Conservation (phyloP, 352 stramenopile genomes). For the Pythium aristosporum region DNA sequence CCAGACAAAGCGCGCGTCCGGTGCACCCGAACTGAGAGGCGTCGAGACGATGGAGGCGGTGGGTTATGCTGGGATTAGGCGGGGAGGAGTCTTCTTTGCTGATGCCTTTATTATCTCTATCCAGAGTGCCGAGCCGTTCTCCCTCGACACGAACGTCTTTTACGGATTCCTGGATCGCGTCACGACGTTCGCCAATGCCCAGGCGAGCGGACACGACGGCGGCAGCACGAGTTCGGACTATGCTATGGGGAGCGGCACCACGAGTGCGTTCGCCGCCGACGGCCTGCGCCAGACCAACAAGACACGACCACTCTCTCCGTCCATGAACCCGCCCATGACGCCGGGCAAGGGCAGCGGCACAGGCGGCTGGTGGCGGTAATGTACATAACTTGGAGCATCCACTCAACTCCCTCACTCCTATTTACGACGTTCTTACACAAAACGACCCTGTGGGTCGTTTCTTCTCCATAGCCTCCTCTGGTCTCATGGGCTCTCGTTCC, state of each 20-base stretch:
- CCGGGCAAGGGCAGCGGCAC: slow-evolving; percentile 9
- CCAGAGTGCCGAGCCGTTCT: slow-evolving; percentile 57
- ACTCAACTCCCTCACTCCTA: slow-evolving; percentile 7
- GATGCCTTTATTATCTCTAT: not conserved
- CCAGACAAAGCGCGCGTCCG: slow-evolving; percentile 33
- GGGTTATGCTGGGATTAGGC: slow-evolving; percentile 1
- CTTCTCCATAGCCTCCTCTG: no score
- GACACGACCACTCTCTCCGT: slow-evolving; percentile 31
- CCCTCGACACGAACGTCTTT: slow-evolving; percentile 52
- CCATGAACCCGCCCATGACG: not conserved
- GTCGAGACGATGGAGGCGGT: slow-evolving; percentile 62
- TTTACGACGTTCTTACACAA: slow-evolving; percentile 3
- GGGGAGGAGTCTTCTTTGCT: not conserved
- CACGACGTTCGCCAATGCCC: slow-evolving; percentile 51
- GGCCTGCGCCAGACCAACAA: slow-evolving; percentile 55
- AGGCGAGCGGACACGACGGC: slow-evolving; percentile 3
- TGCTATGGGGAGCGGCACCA: slow-evolving; percentile 15
- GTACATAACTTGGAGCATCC: not conserved
- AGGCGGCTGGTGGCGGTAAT: slow-evolving; percentile 21
- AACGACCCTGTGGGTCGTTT: no score
- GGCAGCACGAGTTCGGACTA: slow-evolving; percentile 8
- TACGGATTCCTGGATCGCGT: slow-evolving; percentile 67
- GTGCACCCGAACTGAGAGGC: slow-evolving; percentile 42
- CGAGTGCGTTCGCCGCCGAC: slow-evolving; percentile 24
- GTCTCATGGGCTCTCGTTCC: no score